Percentiles rank a stretch among this genome's conserved stretches.
phyloP scores from a whole-genome alignment of 768 basidiomycete genomes.

The Leucocoprinus leucothites region DNA sequence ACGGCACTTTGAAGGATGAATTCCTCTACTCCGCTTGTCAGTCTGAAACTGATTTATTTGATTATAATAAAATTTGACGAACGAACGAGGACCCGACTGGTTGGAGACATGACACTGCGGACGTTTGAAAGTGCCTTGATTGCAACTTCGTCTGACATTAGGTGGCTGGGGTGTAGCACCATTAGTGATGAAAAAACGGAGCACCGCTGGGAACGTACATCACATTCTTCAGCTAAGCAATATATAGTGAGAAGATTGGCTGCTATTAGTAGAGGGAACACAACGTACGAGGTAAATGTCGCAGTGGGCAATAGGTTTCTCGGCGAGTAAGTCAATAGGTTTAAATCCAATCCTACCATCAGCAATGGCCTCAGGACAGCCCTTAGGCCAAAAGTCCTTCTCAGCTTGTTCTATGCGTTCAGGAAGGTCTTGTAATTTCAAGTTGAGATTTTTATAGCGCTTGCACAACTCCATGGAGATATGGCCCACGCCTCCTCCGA shows the following conservation, averaged over 20 bases:
- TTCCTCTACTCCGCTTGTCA: constrained; percentile 25
- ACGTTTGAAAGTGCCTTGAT: constrained; percentile 27
- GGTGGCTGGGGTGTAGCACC: constrained; percentile 21
- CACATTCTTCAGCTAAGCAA: constrained; percentile 25
- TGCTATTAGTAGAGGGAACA: neutral
- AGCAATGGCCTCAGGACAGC: constrained; percentile 28
- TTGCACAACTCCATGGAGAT: constrained; percentile 25
- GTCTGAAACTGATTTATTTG: neutral
- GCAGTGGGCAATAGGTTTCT: constrained; percentile 14
- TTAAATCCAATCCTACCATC: constrained; percentile 28
- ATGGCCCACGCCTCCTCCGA: constrained; percentile 32
- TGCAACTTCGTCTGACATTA: constrained; percentile 32
- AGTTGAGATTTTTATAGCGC: constrained; percentile 23
- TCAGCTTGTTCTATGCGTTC: constrained; percentile 22
- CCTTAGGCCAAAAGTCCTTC: constrained; percentile 26
- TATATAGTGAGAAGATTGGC: neutral
- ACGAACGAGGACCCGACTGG: constrained; percentile 32
- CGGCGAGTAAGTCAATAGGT: constrained; percentile 16
- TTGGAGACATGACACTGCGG: constrained; percentile 27
- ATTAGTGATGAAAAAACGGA: neutral
- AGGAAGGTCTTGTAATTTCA: constrained; percentile 30
- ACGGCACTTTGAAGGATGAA: constrained; percentile 28
- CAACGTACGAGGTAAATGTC: constrained; percentile 37
- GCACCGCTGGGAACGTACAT: constrained; percentile 18
- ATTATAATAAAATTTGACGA: constrained; percentile 2